Percentiles rank a stretch among this genome's conserved stretches.
Evolutionary conservation across 78 protist species (phyloP).

Genomic region (Pigoraptor vietnamica): DNA sequence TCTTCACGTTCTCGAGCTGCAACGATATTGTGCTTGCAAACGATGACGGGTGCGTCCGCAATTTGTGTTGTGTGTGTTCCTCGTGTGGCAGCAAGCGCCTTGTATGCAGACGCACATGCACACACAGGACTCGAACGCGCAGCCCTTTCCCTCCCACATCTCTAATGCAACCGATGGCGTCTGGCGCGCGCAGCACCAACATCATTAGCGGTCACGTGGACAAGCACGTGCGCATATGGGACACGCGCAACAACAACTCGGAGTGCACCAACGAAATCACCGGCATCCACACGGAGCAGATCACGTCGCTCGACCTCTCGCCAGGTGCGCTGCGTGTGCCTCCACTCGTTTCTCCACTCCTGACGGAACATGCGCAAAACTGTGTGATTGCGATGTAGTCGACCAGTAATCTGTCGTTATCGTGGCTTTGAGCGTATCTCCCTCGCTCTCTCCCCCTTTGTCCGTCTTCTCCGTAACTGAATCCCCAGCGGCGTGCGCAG

Average conservation of each 20-base stretch:
- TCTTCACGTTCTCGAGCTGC: slow-evolving; percentile 56
- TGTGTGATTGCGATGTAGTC: background rate
- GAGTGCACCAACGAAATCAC: slow-evolving; percentile 39
- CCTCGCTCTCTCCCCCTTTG: too few species aligned
- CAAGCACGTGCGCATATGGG: slow-evolving; percentile 61
- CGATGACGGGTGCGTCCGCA: slow-evolving; percentile 6
- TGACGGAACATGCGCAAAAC: too few species aligned
- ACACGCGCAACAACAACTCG: slow-evolving; percentile 30
- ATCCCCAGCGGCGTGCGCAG: too few species aligned
- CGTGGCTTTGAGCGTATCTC: too few species aligned
- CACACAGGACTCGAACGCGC: too few species aligned
- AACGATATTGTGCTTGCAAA: slow-evolving; percentile 42
- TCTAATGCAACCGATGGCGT: too few species aligned
- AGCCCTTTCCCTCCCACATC: too few species aligned
- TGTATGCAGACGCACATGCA: too few species aligned
- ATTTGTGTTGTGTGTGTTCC: background rate
- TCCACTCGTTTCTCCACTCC: too few species aligned
- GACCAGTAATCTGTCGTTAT: background rate
- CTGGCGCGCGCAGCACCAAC: slow-evolving; percentile 29
- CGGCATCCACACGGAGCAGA: slow-evolving; percentile 51
- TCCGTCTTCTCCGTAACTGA: too few species aligned
- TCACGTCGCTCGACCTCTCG: slow-evolving; percentile 53
- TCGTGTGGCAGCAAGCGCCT: too few species aligned
- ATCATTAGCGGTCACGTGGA: slow-evolving; percentile 60
- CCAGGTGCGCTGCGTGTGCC: slow-evolving; percentile 21